Conservation (phyloP, 2,329 filamentous ascomycete genomes). For the Stemphylium vesicarium region DNA sequence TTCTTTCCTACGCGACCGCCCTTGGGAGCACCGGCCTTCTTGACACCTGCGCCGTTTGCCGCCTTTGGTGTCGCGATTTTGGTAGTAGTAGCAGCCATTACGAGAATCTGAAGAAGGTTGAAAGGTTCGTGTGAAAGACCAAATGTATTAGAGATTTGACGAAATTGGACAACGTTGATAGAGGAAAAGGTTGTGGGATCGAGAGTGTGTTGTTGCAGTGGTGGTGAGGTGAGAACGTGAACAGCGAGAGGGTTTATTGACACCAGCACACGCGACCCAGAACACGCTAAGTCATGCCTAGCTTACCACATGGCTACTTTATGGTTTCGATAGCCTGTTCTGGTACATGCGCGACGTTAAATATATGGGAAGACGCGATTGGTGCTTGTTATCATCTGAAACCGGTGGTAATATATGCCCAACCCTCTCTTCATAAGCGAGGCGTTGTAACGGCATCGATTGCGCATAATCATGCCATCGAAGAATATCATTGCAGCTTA, state of each 20-base stretch:
- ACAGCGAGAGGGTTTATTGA: constrained; percentile 25
- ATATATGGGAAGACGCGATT: constrained; percentile 8
- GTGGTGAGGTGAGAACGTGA: constrained; percentile 11
- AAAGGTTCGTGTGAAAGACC: neutral
- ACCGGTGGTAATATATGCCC: constrained; percentile 13
- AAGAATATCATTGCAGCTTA: neutral
- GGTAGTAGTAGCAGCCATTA: constrained; percentile 36
- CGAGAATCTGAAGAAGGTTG: constrained; percentile 4
- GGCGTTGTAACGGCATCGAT: neutral
- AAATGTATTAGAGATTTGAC: neutral
- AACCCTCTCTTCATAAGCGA: constrained; percentile 9
- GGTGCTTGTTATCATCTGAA: constrained; percentile 20
- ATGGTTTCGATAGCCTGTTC: constrained; percentile 10
- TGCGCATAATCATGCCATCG: constrained; percentile 1
- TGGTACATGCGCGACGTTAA: constrained; percentile 11
- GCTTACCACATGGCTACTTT: constrained; percentile 10
- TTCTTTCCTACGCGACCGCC: constrained; percentile 23
- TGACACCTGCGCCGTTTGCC: constrained; percentile 34
- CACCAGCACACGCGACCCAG: constrained; percentile 13
- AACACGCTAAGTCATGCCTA: constrained; percentile 12
- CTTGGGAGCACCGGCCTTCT: constrained; percentile 31
- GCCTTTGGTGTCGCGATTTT: constrained; percentile 34
- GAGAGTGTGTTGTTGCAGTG: constrained; percentile 1
- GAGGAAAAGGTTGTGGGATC: neutral
- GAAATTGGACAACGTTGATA: neutral